Evolutionary conservation across 208 protist genomes (phyloP).

Genomic region (Leishmania tarentolae): DNA sequence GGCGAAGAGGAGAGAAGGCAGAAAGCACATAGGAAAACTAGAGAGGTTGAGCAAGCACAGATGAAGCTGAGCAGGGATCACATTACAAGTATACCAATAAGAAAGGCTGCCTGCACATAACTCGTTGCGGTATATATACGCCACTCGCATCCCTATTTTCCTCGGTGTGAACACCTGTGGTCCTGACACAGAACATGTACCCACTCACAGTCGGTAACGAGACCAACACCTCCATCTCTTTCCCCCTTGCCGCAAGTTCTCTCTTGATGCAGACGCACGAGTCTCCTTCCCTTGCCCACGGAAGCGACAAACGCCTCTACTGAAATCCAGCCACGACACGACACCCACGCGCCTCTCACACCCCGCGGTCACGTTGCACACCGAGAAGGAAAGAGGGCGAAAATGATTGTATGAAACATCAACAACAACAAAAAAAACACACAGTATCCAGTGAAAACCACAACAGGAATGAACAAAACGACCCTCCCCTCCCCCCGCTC

Average conservation of each 20-base stretch:
- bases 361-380: too few relatives aligned
- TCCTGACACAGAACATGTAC: neutral
- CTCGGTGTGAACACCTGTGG: neutral
- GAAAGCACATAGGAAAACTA: neutral
- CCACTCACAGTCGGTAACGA: too few relatives aligned
- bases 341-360: neutral
- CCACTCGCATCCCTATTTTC: neutral
- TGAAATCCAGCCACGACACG: neutral
- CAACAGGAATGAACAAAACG: neutral
- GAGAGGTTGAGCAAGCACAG: too few relatives aligned
- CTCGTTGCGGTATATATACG: neutral
- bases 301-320: neutral
- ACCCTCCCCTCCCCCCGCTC: neutral
- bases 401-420: neutral
- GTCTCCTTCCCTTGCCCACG: neutral
- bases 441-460: neutral
- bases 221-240: neutral
- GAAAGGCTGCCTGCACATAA: neutral
- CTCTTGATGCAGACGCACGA: neutral
- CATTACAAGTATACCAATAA: too few relatives aligned
- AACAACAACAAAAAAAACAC: neutral
- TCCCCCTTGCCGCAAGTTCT: neutral
- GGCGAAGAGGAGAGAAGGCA: neutral
- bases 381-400: neutral
- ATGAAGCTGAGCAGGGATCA: too few relatives aligned